These are phyloP conservation scores for Kwoniella sp. DNA, from an alignment of 768 basidiomycete genomes.

Conservation along the genomic window DNA sequence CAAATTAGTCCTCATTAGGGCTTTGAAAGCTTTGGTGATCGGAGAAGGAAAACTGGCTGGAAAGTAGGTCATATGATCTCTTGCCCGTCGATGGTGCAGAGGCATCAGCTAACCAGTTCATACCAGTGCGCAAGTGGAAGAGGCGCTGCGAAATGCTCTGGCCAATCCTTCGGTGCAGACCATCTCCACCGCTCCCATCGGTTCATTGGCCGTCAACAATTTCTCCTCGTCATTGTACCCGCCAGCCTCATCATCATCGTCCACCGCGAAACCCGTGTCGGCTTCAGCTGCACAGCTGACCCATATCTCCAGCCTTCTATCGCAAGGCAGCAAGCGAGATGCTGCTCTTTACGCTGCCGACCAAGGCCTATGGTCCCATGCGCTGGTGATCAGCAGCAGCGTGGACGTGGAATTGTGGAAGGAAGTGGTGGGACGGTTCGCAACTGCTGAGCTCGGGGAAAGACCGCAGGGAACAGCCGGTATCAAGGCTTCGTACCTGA, in stretches of 20 bases:
- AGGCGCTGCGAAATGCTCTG: conserved; percentile 72
- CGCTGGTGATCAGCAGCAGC: conserved; percentile 88
- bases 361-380: conserved; percentile 90
- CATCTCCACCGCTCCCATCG: conserved; percentile 12
- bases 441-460: conserved; percentile 70
- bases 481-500: conserved; percentile 70
- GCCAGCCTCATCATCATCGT: conserved; percentile 12
- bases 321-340: conserved; percentile 79
- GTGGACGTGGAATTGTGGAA: conserved; percentile 94
- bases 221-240: conserved; percentile 23
- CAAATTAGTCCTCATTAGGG: conserved; percentile 70
- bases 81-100: conserved; percentile 2
- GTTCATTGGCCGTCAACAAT: conserved; percentile 8
- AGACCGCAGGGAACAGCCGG: conserved; percentile 44
- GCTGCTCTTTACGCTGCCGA: conserved; percentile 88
- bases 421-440: conserved; percentile 82
- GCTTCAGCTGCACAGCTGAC: conserved; percentile 27
- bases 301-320: conserved; percentile 62
- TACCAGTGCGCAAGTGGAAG: conserved; percentile 68
- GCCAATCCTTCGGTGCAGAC: conserved; percentile 18
- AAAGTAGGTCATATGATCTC: conserved; percentile 65
- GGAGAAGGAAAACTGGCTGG: conserved; percentile 85
- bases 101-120: neutral
- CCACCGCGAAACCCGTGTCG: conserved; percentile 19
- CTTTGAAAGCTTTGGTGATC: conserved; percentile 80